phyloP scores from a whole-genome alignment of 345 rosid species.

The Mangifera indica region DNA sequence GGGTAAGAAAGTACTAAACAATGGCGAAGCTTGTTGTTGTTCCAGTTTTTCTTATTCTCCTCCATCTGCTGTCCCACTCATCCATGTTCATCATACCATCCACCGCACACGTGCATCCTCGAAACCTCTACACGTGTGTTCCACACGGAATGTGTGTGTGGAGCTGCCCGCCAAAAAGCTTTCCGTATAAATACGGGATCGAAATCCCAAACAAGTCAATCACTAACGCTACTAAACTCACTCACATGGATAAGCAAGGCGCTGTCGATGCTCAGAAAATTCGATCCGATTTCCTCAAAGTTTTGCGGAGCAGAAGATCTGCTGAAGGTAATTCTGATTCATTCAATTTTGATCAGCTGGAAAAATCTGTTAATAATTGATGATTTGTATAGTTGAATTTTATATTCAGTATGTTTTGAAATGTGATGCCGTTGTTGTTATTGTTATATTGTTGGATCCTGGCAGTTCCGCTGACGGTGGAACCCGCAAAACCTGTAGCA shows the following conservation, averaged over 20 bases:
- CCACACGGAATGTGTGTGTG: slow-evolving; percentile 14
- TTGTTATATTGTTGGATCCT: background rate
- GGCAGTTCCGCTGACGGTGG: slow-evolving; percentile 54
- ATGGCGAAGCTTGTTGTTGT: background rate
- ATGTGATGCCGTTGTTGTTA: background rate
- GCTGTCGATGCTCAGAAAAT: slow-evolving; percentile 28
- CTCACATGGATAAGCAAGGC: slow-evolving; percentile 24
- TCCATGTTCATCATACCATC: background rate
- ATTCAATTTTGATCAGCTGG: background rate
- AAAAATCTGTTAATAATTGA: background rate
- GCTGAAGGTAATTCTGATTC: slow-evolving; percentile 35
- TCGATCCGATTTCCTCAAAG: slow-evolving; percentile 51
- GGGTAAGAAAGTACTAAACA: background rate
- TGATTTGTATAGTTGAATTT: background rate
- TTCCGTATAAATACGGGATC: slow-evolving; percentile 9
- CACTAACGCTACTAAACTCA: background rate
- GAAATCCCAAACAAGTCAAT: background rate
- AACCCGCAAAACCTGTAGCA: slow-evolving; percentile 51
- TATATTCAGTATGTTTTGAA: background rate
- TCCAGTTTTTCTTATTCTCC: background rate
- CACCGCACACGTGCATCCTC: slow-evolving; percentile 16
- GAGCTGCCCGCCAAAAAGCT: background rate
- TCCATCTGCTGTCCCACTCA: background rate
- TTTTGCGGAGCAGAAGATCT: slow-evolving; percentile 54
- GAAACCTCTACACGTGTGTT: slow-evolving; percentile 1